Base-by-base conservation (phyloP, 192 early-diverging fungal genomes). In the Gaertneriomyces semiglobifer region DNA sequence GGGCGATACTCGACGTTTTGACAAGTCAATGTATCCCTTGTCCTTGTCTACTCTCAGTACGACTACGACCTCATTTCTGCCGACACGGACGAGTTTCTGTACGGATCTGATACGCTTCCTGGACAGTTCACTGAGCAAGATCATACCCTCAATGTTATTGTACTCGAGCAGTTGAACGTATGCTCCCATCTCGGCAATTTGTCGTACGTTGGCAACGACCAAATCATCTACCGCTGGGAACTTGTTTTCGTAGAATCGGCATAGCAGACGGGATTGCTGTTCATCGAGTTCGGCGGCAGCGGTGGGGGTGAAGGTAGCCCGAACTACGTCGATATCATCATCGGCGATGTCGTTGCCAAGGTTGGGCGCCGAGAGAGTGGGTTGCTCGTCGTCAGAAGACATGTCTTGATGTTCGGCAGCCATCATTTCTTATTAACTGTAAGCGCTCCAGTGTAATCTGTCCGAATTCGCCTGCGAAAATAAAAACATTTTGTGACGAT, bases 21-120 rank as follows among this genome's bases (percentile, higher is more conserved):
- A 95, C 72, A 99, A 75, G 79, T 99, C 96, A 76, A 99, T 99
- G 79, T 99, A 99, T 39, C 90, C 93, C 77, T 97, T 99, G 75
- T 95, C 95, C 79, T 91, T 89, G 80, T 99, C 96, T 7, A 99
- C 95, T 66, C 95, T 81, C 69, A 94, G 83, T 4, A 97, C 95
- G 19, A 93, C 88, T 19, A 92, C 94, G 58, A 96, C 89, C 76
- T 99, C 95, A 71, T 90, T 90, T 71, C 86, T 81, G 52, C 94
- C 95, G 39, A 98, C 90, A 50, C 94, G 85, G 70, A 99, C 90
- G 41, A 96, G 80, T 69, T 95, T 98, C 65, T 97, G 94, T 43
- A 99, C 90, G 45, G 93, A 95, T 66, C 96, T 86, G 74, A 99
- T 96, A 75, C 96, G 94, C 57, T 93, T 77, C 72, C 94, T 86